Percentiles rank a stretch among this genome's conserved stretches.
These are phyloP conservation scores for Hanseniaspora nectarophila DNA, from an alignment of 805 yeast species.

Conservation along the genomic window DNA sequence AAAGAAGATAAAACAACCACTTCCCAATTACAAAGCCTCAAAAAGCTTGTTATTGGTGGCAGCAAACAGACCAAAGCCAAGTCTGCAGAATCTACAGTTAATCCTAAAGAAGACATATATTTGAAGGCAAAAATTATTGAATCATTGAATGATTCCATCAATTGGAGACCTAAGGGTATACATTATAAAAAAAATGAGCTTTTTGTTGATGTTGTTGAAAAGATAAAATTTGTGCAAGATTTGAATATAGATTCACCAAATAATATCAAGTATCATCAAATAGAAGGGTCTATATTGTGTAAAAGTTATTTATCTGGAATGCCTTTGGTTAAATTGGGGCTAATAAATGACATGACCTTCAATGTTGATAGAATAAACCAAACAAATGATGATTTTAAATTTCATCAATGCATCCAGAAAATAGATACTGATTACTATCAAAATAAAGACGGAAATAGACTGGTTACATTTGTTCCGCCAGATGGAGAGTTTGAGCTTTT, in stretches of 20 bases:
- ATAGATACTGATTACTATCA: slow-evolving; percentile 23
- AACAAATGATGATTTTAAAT: slow-evolving; percentile 55
- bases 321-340: slow-evolving; percentile 69
- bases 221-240: slow-evolving; percentile 55
- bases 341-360: slow-evolving; percentile 46
- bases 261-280: slow-evolving; percentile 47
- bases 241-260: slow-evolving; percentile 37
- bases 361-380: slow-evolving; percentile 28
- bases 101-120: slow-evolving; percentile 27
- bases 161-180: slow-evolving; percentile 91
- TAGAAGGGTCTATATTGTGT: slow-evolving; percentile 61
- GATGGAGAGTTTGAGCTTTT: slow-evolving; percentile 69
- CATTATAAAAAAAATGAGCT: slow-evolving; percentile 80
- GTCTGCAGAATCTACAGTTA: background rate
- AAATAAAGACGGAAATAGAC: slow-evolving; percentile 39
- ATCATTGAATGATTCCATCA: slow-evolving; percentile 63
- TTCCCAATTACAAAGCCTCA: background rate
- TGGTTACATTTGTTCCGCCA: slow-evolving; percentile 75
- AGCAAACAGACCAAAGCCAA: background rate
- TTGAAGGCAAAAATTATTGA: slow-evolving; percentile 63
- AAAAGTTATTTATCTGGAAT: slow-evolving; percentile 77
- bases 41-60: background rate
- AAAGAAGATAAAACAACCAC: background rate
- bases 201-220: slow-evolving; percentile 74
- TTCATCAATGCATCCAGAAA: slow-evolving; percentile 79